A percentile compares a stretch with the other conserved stretches of the same genome.
Conservation (phyloP, 805 yeast genomes). For the Cyberlindnera euphorbiiphila region DNA sequence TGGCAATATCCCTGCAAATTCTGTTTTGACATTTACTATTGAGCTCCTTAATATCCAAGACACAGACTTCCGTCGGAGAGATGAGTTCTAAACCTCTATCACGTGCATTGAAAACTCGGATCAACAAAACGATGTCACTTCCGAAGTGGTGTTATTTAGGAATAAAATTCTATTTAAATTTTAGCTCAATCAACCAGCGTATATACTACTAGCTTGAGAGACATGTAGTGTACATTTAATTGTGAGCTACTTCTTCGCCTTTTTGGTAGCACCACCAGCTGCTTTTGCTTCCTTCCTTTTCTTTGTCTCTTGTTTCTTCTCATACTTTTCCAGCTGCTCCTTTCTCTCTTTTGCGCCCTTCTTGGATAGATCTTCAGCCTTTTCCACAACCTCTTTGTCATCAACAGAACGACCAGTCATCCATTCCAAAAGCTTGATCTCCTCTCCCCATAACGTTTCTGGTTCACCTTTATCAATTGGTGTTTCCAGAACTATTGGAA, state of each 20-base stretch:
- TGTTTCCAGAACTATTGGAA: conserved; percentile 86
- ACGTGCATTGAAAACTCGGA: no score
- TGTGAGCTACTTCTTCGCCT: conserved; percentile 6
- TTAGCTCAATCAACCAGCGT: conserved; percentile 27
- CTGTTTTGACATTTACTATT: conserved; percentile 65
- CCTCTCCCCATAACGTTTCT: conserved; percentile 69
- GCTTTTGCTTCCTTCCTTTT: conserved; percentile 11
- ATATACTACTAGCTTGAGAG: conserved; percentile 12
- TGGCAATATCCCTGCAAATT: conserved; percentile 75
- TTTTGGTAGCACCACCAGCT: conserved; percentile 5
- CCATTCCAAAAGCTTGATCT: conserved; percentile 81
- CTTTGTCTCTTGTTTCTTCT: conserved; percentile 13
- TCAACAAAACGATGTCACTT: no score
- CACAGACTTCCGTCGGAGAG: conserved; percentile 24
- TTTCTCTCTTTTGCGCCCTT: conserved; percentile 64
- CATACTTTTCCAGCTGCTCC: conserved; percentile 14
- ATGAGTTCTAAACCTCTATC: conserved; percentile 17
- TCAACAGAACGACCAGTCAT: conserved; percentile 52
- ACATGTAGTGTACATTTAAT: neutral
- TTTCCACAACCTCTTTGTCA: conserved; percentile 52
- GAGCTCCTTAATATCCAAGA: conserved; percentile 58
- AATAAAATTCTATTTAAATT: no score
- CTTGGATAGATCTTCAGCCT: conserved; percentile 45
- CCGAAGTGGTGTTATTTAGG: no score
- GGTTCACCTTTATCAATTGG: conserved; percentile 58